Conservation (phyloP, 345 rosid species). For the Ailanthus altissimus region DNA sequence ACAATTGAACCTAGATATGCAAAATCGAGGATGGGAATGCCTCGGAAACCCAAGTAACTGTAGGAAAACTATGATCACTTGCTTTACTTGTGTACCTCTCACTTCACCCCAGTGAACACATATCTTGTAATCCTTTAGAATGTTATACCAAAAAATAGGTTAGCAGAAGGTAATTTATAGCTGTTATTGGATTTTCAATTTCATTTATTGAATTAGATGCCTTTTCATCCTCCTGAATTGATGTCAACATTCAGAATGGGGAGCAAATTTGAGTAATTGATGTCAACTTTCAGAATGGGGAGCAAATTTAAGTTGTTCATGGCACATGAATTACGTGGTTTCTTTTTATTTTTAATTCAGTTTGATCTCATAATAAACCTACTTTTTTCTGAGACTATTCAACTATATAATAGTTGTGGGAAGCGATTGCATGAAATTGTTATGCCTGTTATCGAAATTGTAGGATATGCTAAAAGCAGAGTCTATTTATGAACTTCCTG, state of each 20-base stretch:
- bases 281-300: no score
- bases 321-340: background rate
- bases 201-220: background rate
- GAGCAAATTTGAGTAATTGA: background rate
- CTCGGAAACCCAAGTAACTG: constrained; percentile 41
- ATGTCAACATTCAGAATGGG: background rate
- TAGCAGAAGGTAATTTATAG: no score
- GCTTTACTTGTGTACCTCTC: background rate
- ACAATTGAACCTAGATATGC: constrained; percentile 62
- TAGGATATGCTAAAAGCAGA: no score
- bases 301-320: no score
- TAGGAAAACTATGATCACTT: background rate
- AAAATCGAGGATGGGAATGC: constrained; percentile 83
- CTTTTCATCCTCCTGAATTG: background rate
- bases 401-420: no score
- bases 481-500: no score
- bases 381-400: no score
- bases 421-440: no score
- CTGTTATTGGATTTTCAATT: background rate
- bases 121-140: background rate
- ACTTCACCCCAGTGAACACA: background rate
- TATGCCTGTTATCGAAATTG: no score
- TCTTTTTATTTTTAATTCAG: background rate
- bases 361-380: background rate
- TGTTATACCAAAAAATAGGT: background rate